Percentiles rank a stretch among this genome's conserved stretches.
Evolutionary conservation across 2,329 filamentous ascomycete genomes (phyloP).

Genomic region (Exophiala spinifera): DNA sequence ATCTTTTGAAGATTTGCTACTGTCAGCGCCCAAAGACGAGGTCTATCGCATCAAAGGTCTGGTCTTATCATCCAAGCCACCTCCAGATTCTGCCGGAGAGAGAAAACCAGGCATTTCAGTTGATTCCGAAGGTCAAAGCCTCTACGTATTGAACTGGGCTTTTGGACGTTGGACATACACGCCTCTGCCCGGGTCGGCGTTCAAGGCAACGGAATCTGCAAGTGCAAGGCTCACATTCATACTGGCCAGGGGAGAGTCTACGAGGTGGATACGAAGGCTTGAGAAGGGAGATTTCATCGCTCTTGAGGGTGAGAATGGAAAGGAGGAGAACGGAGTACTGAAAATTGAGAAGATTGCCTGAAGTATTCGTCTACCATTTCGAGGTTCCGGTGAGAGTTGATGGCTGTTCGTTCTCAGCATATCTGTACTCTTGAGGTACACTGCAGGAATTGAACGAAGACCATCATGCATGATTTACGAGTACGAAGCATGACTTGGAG

Average conservation of each 20-base stretch:
- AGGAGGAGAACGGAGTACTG: conserved; percentile 21
- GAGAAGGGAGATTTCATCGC: conserved; percentile 40
- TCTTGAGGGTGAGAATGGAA: conserved; percentile 23
- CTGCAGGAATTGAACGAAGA: too few relatives aligned
- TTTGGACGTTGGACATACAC: conserved; percentile 96
- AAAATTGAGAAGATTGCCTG: conserved; percentile 27
- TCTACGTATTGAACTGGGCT: conserved; percentile 96
- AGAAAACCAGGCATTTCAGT: conserved; percentile 30
- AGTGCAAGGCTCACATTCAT: conserved; percentile 46
- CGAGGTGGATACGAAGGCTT: conserved; percentile 50
- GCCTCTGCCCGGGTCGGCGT: conserved; percentile 43
- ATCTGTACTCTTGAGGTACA: too few relatives aligned
- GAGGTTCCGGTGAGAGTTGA: not conserved
- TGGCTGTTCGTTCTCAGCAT: too few relatives aligned
- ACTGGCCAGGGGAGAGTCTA: conserved; percentile 46
- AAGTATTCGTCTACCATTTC: not conserved
- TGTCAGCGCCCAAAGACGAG: conserved; percentile 84
- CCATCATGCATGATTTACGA: too few relatives aligned
- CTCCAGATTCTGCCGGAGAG: conserved; percentile 49
- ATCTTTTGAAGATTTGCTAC: conserved; percentile 60
- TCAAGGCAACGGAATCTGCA: conserved; percentile 32
- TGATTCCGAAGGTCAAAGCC: conserved; percentile 38
- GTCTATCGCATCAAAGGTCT: conserved; percentile 90
- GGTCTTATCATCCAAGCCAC: conserved; percentile 42
- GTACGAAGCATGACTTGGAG: too few relatives aligned